Conservation (phyloP, 208 protist genomes). For the Trypanosoma theileri region DNA sequence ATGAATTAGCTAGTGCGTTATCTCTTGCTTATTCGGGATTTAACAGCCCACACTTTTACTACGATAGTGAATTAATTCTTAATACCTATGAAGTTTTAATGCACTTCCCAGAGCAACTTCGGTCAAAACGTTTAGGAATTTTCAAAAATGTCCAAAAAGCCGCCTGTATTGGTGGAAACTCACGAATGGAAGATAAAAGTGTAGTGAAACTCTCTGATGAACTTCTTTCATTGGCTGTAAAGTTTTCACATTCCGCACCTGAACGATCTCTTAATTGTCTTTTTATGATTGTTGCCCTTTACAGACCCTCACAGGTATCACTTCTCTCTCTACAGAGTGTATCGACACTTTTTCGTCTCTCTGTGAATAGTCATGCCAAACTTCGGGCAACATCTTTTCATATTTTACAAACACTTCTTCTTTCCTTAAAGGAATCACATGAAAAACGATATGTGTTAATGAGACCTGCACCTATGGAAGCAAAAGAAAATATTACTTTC, state of each 20-base stretch:
- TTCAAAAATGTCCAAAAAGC: background rate
- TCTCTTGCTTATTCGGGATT: conserved; percentile 2
- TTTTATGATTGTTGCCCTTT: conserved; percentile 10
- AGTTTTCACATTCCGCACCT: conserved; percentile 12
- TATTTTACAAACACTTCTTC: conserved; percentile 23
- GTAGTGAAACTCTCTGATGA: conserved; percentile 19
- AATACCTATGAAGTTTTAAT: conserved; percentile 16
- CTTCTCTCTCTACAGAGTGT: conserved; percentile 25
- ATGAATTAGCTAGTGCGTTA: conserved; percentile 7
- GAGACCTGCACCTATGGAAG: conserved; percentile 18
- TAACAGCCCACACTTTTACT: conserved; percentile 14
- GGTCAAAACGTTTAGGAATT: background rate
- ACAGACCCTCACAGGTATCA: conserved; percentile 12
- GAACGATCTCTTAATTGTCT: conserved; percentile 6
- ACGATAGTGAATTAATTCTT: conserved; percentile 11
- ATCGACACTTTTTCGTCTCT: conserved; percentile 18
- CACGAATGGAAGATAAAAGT: conserved; percentile 2
- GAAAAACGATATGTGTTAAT: conserved; percentile 16
- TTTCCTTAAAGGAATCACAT: conserved; percentile 21
- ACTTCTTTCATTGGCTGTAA: conserved; percentile 14
- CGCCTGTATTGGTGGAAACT: background rate
- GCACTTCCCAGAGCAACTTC: conserved; percentile 21
- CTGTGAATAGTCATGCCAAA: conserved; percentile 8
- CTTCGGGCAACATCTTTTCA: conserved; percentile 18
- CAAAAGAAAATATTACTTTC: conserved; percentile 12